Conservation (phyloP, 2,329 filamentous ascomycete genomes). For the Xylariaceae sp. region DNA sequence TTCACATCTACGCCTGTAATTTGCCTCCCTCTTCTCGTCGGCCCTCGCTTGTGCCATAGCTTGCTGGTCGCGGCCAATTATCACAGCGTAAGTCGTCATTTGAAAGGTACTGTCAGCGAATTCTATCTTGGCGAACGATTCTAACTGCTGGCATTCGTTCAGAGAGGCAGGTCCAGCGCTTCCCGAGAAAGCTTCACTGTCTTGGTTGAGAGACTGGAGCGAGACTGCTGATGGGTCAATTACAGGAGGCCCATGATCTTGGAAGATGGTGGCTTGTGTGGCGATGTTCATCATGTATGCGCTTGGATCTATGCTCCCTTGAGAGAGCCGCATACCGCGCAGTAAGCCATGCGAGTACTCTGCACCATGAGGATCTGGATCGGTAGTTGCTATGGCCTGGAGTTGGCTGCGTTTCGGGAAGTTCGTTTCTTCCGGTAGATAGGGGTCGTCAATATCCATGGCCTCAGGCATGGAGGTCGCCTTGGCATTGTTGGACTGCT, state of each 20-base stretch:
- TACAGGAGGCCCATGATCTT: slow-evolving; percentile 26
- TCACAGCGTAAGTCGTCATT: slow-evolving; percentile 68
- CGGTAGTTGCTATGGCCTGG: slow-evolving; percentile 32
- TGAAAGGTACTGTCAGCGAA: slow-evolving; percentile 74
- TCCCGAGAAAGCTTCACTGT: slow-evolving; percentile 29
- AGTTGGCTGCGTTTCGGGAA: slow-evolving; percentile 22
- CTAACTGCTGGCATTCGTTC: slow-evolving; percentile 39
- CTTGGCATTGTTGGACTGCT: slow-evolving; percentile 1
- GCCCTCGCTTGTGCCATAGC: slow-evolving; percentile 51
- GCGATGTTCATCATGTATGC: slow-evolving; percentile 30
- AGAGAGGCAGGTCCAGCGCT: slow-evolving; percentile 34
- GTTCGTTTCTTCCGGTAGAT: slow-evolving; percentile 10
- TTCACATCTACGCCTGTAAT: slow-evolving; percentile 41
- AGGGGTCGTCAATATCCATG: slow-evolving; percentile 17
- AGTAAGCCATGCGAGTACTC: slow-evolving; percentile 24
- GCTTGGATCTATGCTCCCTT: slow-evolving; percentile 31
- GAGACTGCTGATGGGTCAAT: slow-evolving; percentile 34
- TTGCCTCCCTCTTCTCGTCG: slow-evolving; percentile 45
- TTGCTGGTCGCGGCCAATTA: slow-evolving; percentile 65
- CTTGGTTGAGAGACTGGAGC: slow-evolving; percentile 30
- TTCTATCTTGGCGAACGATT: slow-evolving; percentile 57
- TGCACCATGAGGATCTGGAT: slow-evolving; percentile 27
- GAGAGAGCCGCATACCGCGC: slow-evolving; percentile 22
- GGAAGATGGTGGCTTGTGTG: slow-evolving; percentile 26
- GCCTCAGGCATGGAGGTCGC: slow-evolving; percentile 8